Evolutionary conservation across 768 basidiomycete species (phyloP).

Genomic region (Leccinum olivaceopallidum): DNA sequence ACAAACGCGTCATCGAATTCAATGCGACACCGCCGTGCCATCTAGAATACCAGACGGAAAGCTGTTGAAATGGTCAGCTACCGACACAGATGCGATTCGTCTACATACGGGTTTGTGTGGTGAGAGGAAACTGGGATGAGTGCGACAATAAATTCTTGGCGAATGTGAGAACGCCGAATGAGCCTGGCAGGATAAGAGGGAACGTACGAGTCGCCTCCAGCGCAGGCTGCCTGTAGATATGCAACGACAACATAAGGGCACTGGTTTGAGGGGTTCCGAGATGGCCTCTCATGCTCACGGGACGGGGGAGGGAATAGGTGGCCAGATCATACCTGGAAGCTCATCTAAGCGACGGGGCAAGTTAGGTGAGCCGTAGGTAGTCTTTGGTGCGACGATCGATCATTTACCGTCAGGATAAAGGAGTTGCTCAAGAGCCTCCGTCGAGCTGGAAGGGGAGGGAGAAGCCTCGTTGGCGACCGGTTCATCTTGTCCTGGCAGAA

Average conservation of each 20-base stretch:
- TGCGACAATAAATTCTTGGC: slow-evolving; percentile 40
- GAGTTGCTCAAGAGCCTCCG: slow-evolving; percentile 13
- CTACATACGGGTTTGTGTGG: neutral
- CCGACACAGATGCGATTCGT: slow-evolving; percentile 39
- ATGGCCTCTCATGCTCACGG: too few relatives aligned
- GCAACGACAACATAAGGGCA: slow-evolving; percentile 49
- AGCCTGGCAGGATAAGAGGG: neutral
- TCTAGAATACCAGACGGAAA: slow-evolving; percentile 50
- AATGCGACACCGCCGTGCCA: slow-evolving; percentile 53
- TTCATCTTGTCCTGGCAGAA: slow-evolving; percentile 8
- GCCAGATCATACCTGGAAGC: neutral
- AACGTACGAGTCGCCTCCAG: slow-evolving; percentile 38
- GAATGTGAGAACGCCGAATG: neutral
- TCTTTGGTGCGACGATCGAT: neutral
- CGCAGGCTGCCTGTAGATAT: slow-evolving; percentile 44
- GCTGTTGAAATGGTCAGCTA: slow-evolving; percentile 35
- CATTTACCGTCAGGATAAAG: slow-evolving; percentile 13
- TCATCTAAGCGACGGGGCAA: slow-evolving; percentile 8
- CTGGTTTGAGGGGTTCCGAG: slow-evolving; percentile 25
- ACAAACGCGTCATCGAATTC: slow-evolving; percentile 19
- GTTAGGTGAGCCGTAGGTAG: neutral
- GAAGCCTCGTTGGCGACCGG: neutral
- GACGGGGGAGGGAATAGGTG: too few relatives aligned
- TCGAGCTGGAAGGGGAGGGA: slow-evolving; percentile 9
- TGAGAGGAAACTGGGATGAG: slow-evolving; percentile 32